Base-by-base conservation (phyloP, 1,284 basidiomycete genomes). In the Marasmius fiardii region DNA sequence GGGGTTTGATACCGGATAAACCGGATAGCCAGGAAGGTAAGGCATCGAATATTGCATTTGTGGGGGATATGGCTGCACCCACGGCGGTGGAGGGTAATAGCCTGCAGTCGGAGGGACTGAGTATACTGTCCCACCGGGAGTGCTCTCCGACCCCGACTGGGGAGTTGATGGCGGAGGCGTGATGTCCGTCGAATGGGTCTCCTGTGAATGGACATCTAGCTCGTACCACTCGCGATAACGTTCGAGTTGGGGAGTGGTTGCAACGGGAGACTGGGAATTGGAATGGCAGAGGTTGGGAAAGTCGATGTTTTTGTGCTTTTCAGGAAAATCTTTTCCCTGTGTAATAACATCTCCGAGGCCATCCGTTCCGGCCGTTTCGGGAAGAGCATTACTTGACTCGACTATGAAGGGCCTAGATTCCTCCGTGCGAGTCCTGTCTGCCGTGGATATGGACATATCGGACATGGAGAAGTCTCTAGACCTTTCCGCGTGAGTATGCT, bases 31-130 rank as follows among this genome's bases (percentile, higher is more conserved):
- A 12, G 73, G 65, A 58, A 79, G 68, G 53, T 79, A 81, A 23
- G 80, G 78, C 54, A 82, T 62, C 20, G 76, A 77, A 60, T 81
- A 86, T 16, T 74, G 74, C 61, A 80, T 73, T 23, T 74, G 76
- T 14, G 74, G 74, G n/a, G 74, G 67, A 62, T 78, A 85, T 11
- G 78, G 72, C 35, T 77, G 76, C 41, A 82, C 67, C 85, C 85
- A 88, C 28, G 78, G 74, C 28, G 75, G 71, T 37, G 72, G 70
- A 49, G 74, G 69, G 62, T 78, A 82, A 62, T 79, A 85, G n/a
- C 74, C 74, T 33, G 77, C 66, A 35, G 71, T 67, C 10, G 74
- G 68, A 54, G 55, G 52, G n/a, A 44, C 16, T 11, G 51, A 54
- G 23, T 74, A 66, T 41, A 58, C 54, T 31, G 64, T 59, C 37